These are phyloP conservation scores for Thraustotheca clavata DNA, from an alignment of 352 stramenopile species.

Conservation along the genomic window DNA sequence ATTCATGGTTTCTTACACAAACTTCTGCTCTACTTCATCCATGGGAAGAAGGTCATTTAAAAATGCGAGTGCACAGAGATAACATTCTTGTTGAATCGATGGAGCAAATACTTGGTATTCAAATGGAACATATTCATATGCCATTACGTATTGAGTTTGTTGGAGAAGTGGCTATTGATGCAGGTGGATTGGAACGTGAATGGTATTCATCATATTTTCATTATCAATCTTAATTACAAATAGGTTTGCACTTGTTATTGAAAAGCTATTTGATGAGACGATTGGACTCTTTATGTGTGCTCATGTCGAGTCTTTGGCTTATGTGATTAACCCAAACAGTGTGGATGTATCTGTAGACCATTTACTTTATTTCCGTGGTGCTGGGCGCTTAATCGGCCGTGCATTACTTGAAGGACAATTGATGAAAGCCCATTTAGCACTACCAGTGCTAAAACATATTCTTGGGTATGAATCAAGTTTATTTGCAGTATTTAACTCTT, in stretches of 20 bases:
- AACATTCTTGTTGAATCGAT: constrained; percentile 84
- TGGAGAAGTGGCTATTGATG: constrained; percentile 70
- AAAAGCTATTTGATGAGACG: constrained; percentile 69
- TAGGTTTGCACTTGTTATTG: constrained; percentile 60
- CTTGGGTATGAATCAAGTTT: too few relatives aligned
- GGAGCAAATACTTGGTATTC: constrained; percentile 65
- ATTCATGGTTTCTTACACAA: too few relatives aligned
- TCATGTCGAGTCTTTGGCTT: constrained; percentile 57
- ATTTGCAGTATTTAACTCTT: too few relatives aligned
- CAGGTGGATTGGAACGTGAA: constrained; percentile 62
- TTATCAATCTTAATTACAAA: too few relatives aligned
- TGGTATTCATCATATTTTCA: too few relatives aligned
- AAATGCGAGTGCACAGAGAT: constrained; percentile 64
- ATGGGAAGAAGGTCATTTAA: too few relatives aligned
- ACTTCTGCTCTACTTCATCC: too few relatives aligned
- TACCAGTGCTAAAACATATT: constrained; percentile 76
- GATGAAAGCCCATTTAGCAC: constrained; percentile 62
- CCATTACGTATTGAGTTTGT: constrained; percentile 80
- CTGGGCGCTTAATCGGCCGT: constrained; percentile 67
- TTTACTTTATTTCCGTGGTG: constrained; percentile 63
- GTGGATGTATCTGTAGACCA: constrained; percentile 56
- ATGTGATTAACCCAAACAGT: constrained; percentile 68
- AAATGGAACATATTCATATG: constrained; percentile 72
- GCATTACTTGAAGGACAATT: constrained; percentile 68
- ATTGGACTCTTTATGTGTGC: constrained; percentile 67